Evolutionary conservation across 2,329 filamentous ascomycete species (phyloP).

Genomic region (Claviceps quebecensis): DNA sequence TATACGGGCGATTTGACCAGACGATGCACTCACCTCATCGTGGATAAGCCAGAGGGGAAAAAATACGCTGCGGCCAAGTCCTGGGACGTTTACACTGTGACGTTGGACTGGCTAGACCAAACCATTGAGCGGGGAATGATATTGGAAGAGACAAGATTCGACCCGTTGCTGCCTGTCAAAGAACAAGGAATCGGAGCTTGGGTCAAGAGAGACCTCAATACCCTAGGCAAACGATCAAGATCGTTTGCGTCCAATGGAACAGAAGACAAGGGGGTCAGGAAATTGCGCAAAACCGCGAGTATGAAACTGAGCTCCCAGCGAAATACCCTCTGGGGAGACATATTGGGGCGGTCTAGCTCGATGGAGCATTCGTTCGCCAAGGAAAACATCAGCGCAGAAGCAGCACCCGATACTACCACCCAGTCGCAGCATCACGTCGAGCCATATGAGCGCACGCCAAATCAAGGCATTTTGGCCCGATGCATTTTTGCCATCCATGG

Average conservation of each 20-base stretch:
- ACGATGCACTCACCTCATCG: slow-evolving; percentile 76
- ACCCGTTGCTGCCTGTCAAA: slow-evolving; percentile 54
- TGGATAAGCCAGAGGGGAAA: slow-evolving; percentile 62
- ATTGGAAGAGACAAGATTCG: slow-evolving; percentile 72
- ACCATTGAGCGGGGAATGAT: slow-evolving; percentile 79
- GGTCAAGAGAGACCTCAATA: slow-evolving; percentile 34
- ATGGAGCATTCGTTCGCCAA: slow-evolving; percentile 20
- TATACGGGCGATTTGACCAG: slow-evolving; percentile 84
- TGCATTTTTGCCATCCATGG: slow-evolving; percentile 48
- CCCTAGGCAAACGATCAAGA: slow-evolving; percentile 45
- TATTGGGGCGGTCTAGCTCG: slow-evolving; percentile 41
- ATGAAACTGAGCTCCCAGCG: slow-evolving; percentile 68
- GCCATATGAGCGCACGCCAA: not conserved
- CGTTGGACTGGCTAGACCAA: slow-evolving; percentile 72
- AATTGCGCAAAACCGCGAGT: slow-evolving; percentile 77
- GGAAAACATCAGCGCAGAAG: slow-evolving; percentile 8
- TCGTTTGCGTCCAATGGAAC: slow-evolving; percentile 28
- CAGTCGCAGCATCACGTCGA: slow-evolving; percentile 3
- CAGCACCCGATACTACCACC: slow-evolving; percentile 3
- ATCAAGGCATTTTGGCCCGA: slow-evolving; percentile 34
- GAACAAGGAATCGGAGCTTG: slow-evolving; percentile 69
- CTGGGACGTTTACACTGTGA: slow-evolving; percentile 71
- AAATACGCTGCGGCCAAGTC: slow-evolving; percentile 80
- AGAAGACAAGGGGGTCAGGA: slow-evolving; percentile 51
- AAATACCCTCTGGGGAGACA: slow-evolving; percentile 81